Evolutionary conservation across 768 basidiomycete genomes (phyloP), one percentile per base, ranked within the genome.

Genomic region (Kwoniella sp.): DNA sequence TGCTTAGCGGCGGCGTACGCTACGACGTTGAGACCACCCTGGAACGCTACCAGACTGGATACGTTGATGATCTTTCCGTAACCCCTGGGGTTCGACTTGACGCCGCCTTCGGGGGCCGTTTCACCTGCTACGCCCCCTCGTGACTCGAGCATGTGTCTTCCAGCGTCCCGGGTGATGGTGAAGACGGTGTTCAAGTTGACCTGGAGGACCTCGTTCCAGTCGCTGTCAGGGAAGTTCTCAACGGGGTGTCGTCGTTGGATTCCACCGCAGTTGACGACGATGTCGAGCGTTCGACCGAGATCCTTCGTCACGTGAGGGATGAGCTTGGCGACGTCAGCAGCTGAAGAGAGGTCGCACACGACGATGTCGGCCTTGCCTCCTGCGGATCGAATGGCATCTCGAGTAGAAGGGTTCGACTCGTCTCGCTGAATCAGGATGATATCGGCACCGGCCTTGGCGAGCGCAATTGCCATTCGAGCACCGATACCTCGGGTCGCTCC

Each of bases 1-100:
- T 92, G 92, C 79, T 94, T 95, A 9, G 93, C 90, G 2, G 93
- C 87, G 1, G 93, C 91, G 75, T 95, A 95, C 12, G 93, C 93
- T 22, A 93, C 92, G 45, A 95, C 85, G 15, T 87, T 89, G 57
- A 89, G 62, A 51, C 89, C 89, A 73, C 79, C 80, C 58, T 81
- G 80, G 70, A 68, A 81, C 22, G 79, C 78, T 20, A 79, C 70
- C 58, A 82, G 65, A 65, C 86, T 87, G 52, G 86, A 86, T 69
- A 89, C 84, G 78, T 88, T 88, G 78, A 89, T 88, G 73, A 89
- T 87, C 78, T 89, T 88, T 31, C 92, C 83, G 81, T 90, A 79
- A 79, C 78, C 76, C 56, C 78, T 55, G 1, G 78, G 76, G 60
- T 80, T 79, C 13, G 66, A 63, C 23, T 70, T 65, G 5, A 74